phyloP scores from a whole-genome alignment of 331 rosid species.

The Rhamnella rubrinervis region DNA sequence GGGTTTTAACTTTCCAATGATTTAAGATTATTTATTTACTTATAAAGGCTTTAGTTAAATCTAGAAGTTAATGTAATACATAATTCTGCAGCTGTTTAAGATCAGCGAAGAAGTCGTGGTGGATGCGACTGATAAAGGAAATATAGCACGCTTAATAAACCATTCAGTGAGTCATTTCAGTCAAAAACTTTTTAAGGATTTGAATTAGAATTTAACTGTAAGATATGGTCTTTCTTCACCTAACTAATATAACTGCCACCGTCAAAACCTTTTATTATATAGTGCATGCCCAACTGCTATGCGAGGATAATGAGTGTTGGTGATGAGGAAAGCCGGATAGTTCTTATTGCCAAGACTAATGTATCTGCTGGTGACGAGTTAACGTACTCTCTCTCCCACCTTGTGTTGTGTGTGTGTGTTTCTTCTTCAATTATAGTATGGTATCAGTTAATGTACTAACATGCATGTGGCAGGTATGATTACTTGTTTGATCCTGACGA shows the following conservation, averaged over 20 bases:
- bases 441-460: neutral
- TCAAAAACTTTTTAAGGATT: no score
- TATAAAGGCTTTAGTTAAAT: neutral
- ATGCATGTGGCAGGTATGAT: constrained; percentile 67
- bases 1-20: constrained; percentile 27
- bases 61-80: constrained; percentile 11
- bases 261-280: constrained; percentile 24
- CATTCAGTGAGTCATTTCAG: constrained; percentile 71
- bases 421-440: neutral
- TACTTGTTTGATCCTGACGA: constrained; percentile 97
- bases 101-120: constrained; percentile 99
- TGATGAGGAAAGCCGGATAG: constrained; percentile 89
- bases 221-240: neutral
- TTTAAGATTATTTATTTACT: neutral
- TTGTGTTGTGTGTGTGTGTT: constrained; percentile 4
- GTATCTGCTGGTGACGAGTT: constrained; percentile 83
- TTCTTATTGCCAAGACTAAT: constrained; percentile 85
- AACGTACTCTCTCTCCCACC: constrained; percentile 50
- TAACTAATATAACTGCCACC: neutral
- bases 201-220: neutral
- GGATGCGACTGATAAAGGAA: constrained; percentile 98
- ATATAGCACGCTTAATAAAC: constrained; percentile 94
- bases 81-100: constrained; percentile 79
- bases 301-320: constrained; percentile 99
- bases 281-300: constrained; percentile 99